A percentile compares a stretch with the other conserved stretches of the same genome.
phyloP scores from a whole-genome alignment of 2,329 filamentous ascomycete species.

The Nothopassalora personata region DNA sequence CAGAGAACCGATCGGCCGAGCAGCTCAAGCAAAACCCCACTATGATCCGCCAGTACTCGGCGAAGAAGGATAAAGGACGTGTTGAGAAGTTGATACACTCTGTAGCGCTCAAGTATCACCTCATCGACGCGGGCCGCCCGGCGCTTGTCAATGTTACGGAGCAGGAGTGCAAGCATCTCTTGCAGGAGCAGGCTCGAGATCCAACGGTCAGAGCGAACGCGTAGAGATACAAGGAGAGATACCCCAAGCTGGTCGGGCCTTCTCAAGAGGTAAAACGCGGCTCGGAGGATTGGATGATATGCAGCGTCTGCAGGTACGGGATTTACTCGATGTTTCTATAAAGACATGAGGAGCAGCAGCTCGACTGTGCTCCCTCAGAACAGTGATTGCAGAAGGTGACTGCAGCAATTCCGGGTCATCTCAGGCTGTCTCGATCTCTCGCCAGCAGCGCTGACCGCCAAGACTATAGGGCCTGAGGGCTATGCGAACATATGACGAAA shows the following conservation, averaged over 20 bases:
- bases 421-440: too few species aligned
- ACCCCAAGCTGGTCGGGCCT: neutral
- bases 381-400: too few species aligned
- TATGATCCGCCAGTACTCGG: neutral
- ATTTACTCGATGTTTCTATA: too few species aligned
- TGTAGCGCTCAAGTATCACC: neutral
- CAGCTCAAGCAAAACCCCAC: neutral
- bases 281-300: too few species aligned
- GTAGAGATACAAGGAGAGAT: neutral
- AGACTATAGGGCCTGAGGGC: too few species aligned
- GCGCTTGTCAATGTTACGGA: neutral
- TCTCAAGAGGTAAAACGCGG: neutral
- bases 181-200: neutral
- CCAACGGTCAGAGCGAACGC: neutral
- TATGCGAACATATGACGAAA: too few species aligned
- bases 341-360: too few species aligned
- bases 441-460: too few species aligned
- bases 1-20: too few species aligned
- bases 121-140: neutral
- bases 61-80: neutral
- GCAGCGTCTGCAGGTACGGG: too few species aligned
- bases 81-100: neutral
- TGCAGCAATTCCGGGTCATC: too few species aligned
- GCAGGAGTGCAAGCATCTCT: neutral
- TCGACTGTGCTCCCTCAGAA: too few species aligned